These are phyloP conservation scores for Dalbergia cultrata DNA, from an alignment of 306 rosid species.

Conservation along the genomic window DNA sequence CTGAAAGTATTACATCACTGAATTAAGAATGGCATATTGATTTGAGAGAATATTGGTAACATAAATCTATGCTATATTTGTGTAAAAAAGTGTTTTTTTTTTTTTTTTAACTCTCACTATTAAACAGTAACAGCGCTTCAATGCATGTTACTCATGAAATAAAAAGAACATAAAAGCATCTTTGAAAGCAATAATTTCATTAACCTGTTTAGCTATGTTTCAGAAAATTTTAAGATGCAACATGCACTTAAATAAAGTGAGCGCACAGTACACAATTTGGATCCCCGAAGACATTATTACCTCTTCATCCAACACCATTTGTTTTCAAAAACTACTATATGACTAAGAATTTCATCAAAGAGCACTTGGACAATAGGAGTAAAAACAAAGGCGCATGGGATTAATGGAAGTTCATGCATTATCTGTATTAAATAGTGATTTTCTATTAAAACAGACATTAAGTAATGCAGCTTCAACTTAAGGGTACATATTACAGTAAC, in stretches of 20 bases:
- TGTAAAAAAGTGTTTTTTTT: background rate
- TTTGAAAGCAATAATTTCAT: background rate
- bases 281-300: conserved; percentile 15
- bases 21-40: conserved; percentile 38
- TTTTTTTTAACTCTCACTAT: background rate
- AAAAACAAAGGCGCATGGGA: background rate
- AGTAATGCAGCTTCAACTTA: conserved; percentile 25
- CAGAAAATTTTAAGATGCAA: conserved; percentile 1
- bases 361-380: conserved; percentile 15
- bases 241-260: background rate
- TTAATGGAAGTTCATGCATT: background rate
- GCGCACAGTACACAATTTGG: background rate
- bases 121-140: conserved; percentile 10
- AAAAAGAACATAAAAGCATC: conserved; percentile 7
- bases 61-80: conserved; percentile 11
- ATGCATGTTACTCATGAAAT: conserved; percentile 10
- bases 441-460: background rate
- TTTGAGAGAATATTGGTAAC: background rate
- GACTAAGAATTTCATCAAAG: conserved; percentile 25
- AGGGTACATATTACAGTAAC: conserved; percentile 7
- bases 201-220: background rate
- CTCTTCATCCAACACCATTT: conserved; percentile 23
- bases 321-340: background rate
- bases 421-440: conserved; percentile 19
- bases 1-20: conserved; percentile 46